A percentile compares a stretch with the other conserved stretches of the same genome.
phyloP scores from a whole-genome alignment of 176 grass and related monocot species.

The Juncus effusus region DNA sequence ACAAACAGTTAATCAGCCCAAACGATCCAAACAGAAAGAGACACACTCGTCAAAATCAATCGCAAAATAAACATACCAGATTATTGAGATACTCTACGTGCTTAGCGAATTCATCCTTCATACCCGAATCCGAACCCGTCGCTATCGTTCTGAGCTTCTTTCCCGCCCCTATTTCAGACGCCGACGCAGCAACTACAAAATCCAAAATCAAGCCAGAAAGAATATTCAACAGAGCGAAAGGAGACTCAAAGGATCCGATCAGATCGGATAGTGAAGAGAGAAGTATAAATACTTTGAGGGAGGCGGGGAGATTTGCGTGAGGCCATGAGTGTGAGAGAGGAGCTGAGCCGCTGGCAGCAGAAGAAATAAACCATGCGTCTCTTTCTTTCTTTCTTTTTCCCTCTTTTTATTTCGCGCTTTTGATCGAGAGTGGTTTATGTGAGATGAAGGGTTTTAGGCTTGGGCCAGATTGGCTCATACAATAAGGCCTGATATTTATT shows the following conservation, averaged over 20 bases:
- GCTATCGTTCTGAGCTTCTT: conserved; percentile 35
- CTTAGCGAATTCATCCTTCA: conserved; percentile 39
- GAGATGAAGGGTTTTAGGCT: too few relatives aligned
- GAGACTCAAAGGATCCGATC: neutral
- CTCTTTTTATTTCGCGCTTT: too few relatives aligned
- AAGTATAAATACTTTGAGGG: conserved; percentile 16
- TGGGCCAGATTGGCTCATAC: too few relatives aligned
- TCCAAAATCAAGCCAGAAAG: neutral
- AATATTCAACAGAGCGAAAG: neutral
- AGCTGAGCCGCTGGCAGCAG: conserved; percentile 19
- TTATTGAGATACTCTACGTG: conserved; percentile 40
- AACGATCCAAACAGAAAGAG: neutral
- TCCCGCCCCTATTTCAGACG: conserved; percentile 16
- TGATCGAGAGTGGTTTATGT: too few relatives aligned
- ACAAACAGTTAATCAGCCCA: conserved; percentile 9
- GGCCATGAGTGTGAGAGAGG: conserved; percentile 26
- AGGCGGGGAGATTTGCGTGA: conserved; percentile 26
- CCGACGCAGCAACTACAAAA: neutral
- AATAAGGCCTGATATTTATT: too few relatives aligned
- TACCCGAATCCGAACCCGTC: conserved; percentile 21
- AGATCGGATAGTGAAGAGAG: too few relatives aligned
- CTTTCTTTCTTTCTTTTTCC: neutral
- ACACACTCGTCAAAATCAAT: neutral
- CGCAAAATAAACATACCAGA: conserved; percentile 22
- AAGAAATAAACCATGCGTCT: conserved; percentile 24